These are phyloP conservation scores for Breviolum minutum DNA, from an alignment of 73 alveolate genomes.

Conservation along the genomic window DNA sequence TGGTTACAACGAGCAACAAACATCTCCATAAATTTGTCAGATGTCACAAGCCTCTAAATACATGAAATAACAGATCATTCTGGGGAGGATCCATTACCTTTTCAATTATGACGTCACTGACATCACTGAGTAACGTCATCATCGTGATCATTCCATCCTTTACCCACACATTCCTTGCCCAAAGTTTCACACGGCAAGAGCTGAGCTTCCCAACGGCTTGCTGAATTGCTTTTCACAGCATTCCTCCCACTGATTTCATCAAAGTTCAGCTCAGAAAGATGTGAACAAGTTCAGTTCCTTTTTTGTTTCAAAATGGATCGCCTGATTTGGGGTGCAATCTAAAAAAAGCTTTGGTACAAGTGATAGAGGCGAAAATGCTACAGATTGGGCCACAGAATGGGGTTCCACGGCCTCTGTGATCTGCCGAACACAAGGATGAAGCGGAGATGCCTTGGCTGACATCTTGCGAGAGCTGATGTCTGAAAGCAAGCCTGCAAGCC, in stretches of 20 bases:
- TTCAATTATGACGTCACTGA: too few relatives aligned
- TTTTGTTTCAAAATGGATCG: too few relatives aligned
- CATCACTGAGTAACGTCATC: not conserved
- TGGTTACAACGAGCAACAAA: too few relatives aligned
- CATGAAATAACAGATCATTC: too few relatives aligned
- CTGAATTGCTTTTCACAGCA: conserved; percentile 80
- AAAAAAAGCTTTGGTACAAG: not conserved
- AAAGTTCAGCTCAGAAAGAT: not conserved
- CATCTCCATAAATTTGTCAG: too few relatives aligned
- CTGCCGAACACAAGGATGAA: conserved; percentile 39
- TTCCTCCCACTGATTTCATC: not conserved
- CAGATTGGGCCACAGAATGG: not conserved
- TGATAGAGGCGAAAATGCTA: not conserved
- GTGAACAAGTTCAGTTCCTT: not conserved
- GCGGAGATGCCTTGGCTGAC: conserved; percentile 45
- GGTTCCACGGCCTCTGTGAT: conserved; percentile 41
- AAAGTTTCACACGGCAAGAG: too few relatives aligned
- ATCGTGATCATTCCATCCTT: not conserved
- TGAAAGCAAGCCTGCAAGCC: not conserved
- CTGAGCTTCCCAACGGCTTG: not conserved
- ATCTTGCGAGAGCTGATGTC: not conserved
- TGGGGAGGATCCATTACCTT: too few relatives aligned
- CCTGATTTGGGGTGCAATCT: not conserved
- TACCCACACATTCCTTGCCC: too few relatives aligned
- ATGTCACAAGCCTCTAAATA: too few relatives aligned